Evolutionary conservation across 1,284 basidiomycete genomes (phyloP), one percentile per base, ranked within the genome.

Genomic region (Mycena citricolor): DNA sequence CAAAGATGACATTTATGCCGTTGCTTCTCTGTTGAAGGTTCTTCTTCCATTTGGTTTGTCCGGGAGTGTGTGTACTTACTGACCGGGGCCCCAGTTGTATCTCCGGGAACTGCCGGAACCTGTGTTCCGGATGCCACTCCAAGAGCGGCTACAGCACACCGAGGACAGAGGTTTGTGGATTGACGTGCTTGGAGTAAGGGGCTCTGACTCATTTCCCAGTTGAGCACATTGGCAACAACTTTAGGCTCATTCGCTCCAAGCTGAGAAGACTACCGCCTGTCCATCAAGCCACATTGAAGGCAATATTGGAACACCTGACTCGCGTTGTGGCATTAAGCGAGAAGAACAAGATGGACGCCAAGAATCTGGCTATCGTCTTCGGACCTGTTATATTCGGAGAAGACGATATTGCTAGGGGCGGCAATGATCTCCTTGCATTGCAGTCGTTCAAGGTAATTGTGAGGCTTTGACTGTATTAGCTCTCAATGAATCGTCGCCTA

Each of bases 331-430:
- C 79, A 6, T 52, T 39, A 8, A 73, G 77, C 4, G 79, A 83
- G 16, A 79, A 79, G 62, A 98, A 97, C 66, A 97, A 97, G 68
- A 99, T 99, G 95, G 91, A 93, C 52, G 73, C 86, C 0, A 89
- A 88, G 70, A 94, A 93, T 58, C 70, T 94, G 19, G 87, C 89
- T 4, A 91, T 94, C 43, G 83, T 92, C 1, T 93, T 93, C 65
- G 83, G 83, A 31, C 74, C 81, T 10, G 89, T 92, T 10, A 78
- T 95, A 33, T 94, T 95, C 57, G 91, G 91, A 10, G 90, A 93
- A 61, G 92, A 95, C 48, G 88, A 94, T 47, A 71, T 89, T 36
- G 81, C 86, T 0, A 85, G 84, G 54, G 81, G 76, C 23, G 79
- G 76, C 11, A 11, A 24, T 1, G 86, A 91, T 60, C 70, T 92